Evolutionary conservation across 148 eudicot species (phyloP).

Genomic region (Camellia sinensis): DNA sequence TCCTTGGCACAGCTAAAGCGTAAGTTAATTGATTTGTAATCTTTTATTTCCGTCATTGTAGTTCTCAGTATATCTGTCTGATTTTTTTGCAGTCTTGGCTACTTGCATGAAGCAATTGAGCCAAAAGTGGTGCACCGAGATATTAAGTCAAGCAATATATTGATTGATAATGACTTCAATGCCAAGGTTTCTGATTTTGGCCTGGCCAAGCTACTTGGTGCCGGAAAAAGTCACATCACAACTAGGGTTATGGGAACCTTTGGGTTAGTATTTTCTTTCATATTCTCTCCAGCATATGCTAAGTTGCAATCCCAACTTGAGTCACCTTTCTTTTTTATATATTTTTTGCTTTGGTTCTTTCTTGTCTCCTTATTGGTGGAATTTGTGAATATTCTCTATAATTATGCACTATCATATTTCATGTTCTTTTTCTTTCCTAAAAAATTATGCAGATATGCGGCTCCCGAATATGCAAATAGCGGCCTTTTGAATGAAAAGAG

Average conservation of each 20-base stretch:
- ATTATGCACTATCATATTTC: neutral
- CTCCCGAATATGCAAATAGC: conserved; percentile 78
- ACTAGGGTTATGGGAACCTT: conserved; percentile 87
- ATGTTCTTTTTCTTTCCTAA: conserved; percentile 5
- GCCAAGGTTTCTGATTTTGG: conserved; percentile 83
- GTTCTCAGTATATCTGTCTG: neutral
- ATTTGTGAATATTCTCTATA: neutral
- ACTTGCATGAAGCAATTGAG: conserved; percentile 76
- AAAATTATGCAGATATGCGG: conserved; percentile 53
- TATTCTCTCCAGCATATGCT: conserved; percentile 6
- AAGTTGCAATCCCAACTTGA: neutral
- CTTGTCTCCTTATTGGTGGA: neutral
- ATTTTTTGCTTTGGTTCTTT: neutral
- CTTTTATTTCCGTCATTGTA: neutral
- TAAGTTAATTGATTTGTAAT: conserved; percentile 30
- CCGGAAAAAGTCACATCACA: conserved; percentile 74
- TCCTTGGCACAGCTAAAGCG: conserved; percentile 80
- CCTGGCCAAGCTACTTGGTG: conserved; percentile 70
- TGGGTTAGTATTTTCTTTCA: conserved; percentile 38
- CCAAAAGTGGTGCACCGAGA: conserved; percentile 84
- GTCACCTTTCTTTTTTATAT: too few relatives aligned
- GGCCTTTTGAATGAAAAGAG: conserved; percentile 77
- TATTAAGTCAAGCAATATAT: conserved; percentile 75
- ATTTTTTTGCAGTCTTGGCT: conserved; percentile 55
- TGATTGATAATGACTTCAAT: conserved; percentile 61